Evolutionary conservation across 2,329 filamentous ascomycete genomes (phyloP), one percentile per base, ranked within the genome.

Genomic region (Botryosphaeria dothidea): DNA sequence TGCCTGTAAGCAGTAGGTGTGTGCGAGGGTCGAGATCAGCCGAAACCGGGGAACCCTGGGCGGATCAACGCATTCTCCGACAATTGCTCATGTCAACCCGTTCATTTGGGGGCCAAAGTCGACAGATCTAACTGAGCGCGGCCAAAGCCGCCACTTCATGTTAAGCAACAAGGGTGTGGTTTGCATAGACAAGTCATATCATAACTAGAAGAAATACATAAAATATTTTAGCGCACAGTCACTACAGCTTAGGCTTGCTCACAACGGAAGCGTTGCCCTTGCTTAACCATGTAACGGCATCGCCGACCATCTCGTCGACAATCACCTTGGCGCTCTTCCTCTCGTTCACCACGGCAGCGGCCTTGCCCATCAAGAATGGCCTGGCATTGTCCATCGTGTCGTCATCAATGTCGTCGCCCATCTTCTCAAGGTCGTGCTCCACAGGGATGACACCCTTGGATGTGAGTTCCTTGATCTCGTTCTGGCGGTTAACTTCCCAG

Each of bases 321-420:
- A 99, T 94, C 19, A 80, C 91, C 86, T 93, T 96, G 67, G 95
- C 95, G 43, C 86, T 83, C 88, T 96, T 96, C 84, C 90, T 91
- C 82, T 98, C 93, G 75, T 94, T 95, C 65, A 95, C 91, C 34
- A 97, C 92, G 29, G 95, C 94, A 41, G 95, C 91, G 67, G 92
- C 94, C 86, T 98, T 96, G 78, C 95, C 95, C 95, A 99, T 99
- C 71, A 97, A 81, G 84, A 88, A 96, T 15, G 93, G 93, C 66
- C 92, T 86, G 74, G 92, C 93, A 76, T 95, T 92, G 78, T 98
- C 95, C 82, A 99, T 88, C 36, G 90, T 87, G 45, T 98, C 92
- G 66, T 97, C 93, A 66, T 92, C 86, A 49, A 84, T 71, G 66
- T 84, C 82, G 65, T 84, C 82, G 23, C 85, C 84, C 73, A 96